A percentile compares a stretch with the other conserved stretches of the same genome.
phyloP scores from a whole-genome alignment of 352 stramenopile genomes.

The Pythium dissotocum region DNA sequence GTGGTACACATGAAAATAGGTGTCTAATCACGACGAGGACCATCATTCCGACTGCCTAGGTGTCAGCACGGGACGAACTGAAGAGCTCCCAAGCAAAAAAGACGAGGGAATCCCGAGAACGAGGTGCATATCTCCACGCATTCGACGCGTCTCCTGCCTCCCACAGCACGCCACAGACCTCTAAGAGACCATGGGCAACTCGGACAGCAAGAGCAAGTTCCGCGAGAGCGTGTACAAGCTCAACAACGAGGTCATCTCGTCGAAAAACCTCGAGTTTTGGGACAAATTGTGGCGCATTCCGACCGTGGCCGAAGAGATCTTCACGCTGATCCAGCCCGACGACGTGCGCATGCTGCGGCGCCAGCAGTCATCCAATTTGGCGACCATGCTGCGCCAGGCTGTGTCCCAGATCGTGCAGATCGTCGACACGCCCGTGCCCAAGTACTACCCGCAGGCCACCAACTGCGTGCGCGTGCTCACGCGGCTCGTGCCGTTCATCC shows the following conservation, averaged over 20 bases:
- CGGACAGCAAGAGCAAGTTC: slow-evolving; percentile 91
- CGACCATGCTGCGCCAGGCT: slow-evolving; percentile 80
- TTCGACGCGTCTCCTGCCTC: neutral
- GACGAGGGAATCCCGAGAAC: neutral
- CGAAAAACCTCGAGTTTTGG: slow-evolving; percentile 90
- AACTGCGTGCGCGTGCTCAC: slow-evolving; percentile 86
- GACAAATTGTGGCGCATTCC: slow-evolving; percentile 89
- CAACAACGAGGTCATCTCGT: slow-evolving; percentile 85
- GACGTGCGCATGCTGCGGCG: slow-evolving; percentile 88
- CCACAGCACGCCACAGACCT: neutral
- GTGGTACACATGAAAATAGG: neutral
- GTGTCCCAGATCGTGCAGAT: slow-evolving; percentile 86
- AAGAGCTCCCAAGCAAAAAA: neutral
- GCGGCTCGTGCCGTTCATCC: slow-evolving; percentile 82
- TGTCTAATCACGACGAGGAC: neutral
- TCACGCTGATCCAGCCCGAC: slow-evolving; percentile 88
- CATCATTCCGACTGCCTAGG: slow-evolving; percentile 14
- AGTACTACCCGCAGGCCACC: slow-evolving; percentile 86
- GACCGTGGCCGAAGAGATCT: slow-evolving; percentile 88
- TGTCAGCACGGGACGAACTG: slow-evolving; percentile 23
- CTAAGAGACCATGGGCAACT: slow-evolving; percentile 71
- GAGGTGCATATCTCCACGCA: neutral
- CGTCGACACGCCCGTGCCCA: slow-evolving; percentile 84
- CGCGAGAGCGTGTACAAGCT: slow-evolving; percentile 91
- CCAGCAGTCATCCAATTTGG: slow-evolving; percentile 80